Base-by-base conservation (phyloP, 1,284 basidiomycete species). In the Trametes versicolor region DNA sequence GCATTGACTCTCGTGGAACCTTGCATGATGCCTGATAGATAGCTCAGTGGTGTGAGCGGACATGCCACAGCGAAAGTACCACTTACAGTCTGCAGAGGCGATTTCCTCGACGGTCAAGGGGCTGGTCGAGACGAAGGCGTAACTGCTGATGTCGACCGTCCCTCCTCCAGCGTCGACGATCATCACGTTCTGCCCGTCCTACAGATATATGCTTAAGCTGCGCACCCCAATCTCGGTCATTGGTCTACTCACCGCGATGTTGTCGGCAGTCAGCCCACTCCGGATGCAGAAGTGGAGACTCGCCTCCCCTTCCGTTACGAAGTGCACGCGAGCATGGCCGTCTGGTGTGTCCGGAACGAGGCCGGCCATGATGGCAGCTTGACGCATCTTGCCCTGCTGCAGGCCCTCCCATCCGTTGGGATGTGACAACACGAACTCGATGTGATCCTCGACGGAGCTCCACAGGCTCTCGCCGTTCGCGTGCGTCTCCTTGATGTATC, bases 111-210 rank as follows among this genome's bases (percentile, higher is more conserved):
- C 49, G 1, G 72, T 57, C 49, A 51, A 47, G 54, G 67, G 15
- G 64, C 63, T 4, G 5, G 63, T 72, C 66, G 73, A 79, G 49
- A 70, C 69, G 75, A 71, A 67, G 0, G 60, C 49, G 32, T 87
- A 87, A 13, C 84, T 79, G 68, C 84, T 85, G 53, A 88, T 73
- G 59, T 87, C 86, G 12, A 87, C 75, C 0, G 85, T 87, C 0
- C 86, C 86, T 56, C 86, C 85, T 2, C 86, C 86, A 2, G 85
- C 85, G 69, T 87, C 86, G 15, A 88, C 81, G 32, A 89, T 79
- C 39, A 86, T 76, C 4, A 87, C 78, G 0, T 81, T 83, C 23
- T 81, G 73, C 6, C 79, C 78, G 6, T 73, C 69, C 81, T 79
- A 21, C 23, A 36, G 8, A 41, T 19, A 48, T 4, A 23, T 7